Conservation (phyloP, 2,329 filamentous ascomycete species). For the Colletotrichum spinosum region DNA sequence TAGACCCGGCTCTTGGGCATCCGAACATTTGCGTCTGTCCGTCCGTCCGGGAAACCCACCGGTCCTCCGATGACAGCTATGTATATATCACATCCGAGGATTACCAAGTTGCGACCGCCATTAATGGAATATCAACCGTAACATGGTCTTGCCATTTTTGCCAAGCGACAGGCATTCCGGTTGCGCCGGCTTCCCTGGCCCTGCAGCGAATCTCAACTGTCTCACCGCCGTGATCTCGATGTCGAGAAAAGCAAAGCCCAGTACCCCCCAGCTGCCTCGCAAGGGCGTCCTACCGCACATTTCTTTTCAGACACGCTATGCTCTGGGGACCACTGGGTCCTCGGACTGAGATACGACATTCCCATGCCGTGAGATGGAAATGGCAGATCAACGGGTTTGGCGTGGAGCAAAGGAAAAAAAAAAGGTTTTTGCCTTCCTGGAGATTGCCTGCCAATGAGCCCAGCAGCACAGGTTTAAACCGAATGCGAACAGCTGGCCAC, state of each 20-base stretch:
- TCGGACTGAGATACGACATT: too few relatives aligned
- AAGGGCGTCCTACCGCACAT: constrained; percentile 32
- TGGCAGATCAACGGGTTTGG: too few relatives aligned
- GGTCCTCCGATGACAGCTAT: constrained; percentile 12
- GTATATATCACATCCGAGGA: neutral
- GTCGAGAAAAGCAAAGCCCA: constrained; percentile 26
- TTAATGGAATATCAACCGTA: too few relatives aligned
- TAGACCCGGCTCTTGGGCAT: constrained; percentile 1
- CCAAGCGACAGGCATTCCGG: constrained; percentile 16
- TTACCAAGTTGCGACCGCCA: constrained; percentile 6
- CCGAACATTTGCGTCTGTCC: neutral
- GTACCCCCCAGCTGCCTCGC: constrained; percentile 29
- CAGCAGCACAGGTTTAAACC: too few relatives aligned
- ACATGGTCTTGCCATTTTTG: neutral
- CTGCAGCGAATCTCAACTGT: constrained; percentile 19
- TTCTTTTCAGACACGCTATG: neutral
- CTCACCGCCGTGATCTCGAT: constrained; percentile 31
- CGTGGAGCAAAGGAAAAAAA: too few relatives aligned
- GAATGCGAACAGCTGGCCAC: too few relatives aligned
- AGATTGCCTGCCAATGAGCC: too few relatives aligned
- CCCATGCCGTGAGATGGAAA: too few relatives aligned
- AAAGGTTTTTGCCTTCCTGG: too few relatives aligned
- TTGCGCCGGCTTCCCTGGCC: constrained; percentile 12
- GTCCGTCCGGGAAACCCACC: constrained; percentile 16
- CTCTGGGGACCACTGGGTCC: neutral